Evolutionary conservation across 768 basidiomycete species (phyloP), one percentile per base, ranked within the genome.

Genomic region (Fomitopsis pulvina): DNA sequence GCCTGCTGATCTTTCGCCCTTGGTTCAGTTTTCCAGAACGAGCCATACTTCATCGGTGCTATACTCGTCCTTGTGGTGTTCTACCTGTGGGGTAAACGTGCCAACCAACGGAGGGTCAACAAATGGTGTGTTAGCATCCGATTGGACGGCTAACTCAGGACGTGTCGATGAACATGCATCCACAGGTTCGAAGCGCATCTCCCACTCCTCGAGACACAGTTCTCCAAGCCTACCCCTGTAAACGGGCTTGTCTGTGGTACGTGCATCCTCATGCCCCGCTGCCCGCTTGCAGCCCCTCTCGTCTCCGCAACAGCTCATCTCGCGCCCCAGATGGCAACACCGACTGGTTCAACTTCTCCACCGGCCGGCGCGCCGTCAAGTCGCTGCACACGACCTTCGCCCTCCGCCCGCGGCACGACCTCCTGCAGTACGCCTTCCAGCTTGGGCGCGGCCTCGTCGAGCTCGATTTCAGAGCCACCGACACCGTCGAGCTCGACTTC

Each of bases 291-390:
- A 18, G 16, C 32, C 45, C 38, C 27, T 9, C 26, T 7, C 41
- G 26, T 7, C 10, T 24, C 12, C 18, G 26, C 11, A 26, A 16
- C 28, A 28, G 18, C 20, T 18, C 5, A 41, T 28, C 7, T 30
- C 20, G 18, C 34, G 27, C 67, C 86, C 43, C 72, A 34, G 91
- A 92, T 58, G 90, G 89, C 18, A 73, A 83, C 58, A 75, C 82
- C 2, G 89, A 92, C 69, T 87, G 82, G 62, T 88, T 91, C 71
- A 75, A 76, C 62, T 96, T 87, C 69, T 90, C 90, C 37, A 92
- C 92, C 2, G 93, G 93, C 47, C 73, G 93, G 52, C 85, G 87
- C 52, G 81, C 80, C 56, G 63, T 92, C 48, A 69, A 78, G 24
- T 87, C 85, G 26, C 73, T 93, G 47, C 92, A 95, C 72, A 82